Evolutionary conservation across 78 protist species (phyloP).

Genomic region (Cavenderia fasciculata): DNA sequence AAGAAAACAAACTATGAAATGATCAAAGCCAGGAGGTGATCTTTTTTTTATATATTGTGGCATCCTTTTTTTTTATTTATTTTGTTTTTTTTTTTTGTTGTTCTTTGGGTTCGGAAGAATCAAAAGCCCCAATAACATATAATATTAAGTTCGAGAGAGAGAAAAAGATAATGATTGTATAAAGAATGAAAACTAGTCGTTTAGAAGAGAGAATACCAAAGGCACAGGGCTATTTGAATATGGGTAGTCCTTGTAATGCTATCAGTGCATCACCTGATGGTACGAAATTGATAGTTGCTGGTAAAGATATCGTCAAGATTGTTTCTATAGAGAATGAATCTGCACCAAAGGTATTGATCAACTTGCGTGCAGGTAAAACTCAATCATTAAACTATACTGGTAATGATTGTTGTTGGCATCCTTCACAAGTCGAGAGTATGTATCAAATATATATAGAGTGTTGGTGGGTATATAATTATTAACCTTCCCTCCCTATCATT

Average conservation of each 20-base stretch:
- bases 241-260: constrained; percentile 57
- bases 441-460: constrained; percentile 4
- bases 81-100: too few relatives aligned
- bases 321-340: constrained; percentile 18
- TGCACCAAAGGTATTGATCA: constrained; percentile 27
- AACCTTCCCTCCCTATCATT: neutral
- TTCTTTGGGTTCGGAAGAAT: too few relatives aligned
- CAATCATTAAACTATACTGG: constrained; percentile 76
- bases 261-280: constrained; percentile 57
- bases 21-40: too few relatives aligned
- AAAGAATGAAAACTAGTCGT: too few relatives aligned
- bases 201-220: constrained; percentile 43
- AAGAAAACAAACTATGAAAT: too few relatives aligned
- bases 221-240: constrained; percentile 36
- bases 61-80: too few relatives aligned
- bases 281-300: constrained; percentile 53
- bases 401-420: constrained; percentile 80
- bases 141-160: too few relatives aligned
- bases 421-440: constrained; percentile 57
- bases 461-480: neutral
- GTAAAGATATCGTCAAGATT: constrained; percentile 74
- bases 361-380: constrained; percentile 68
- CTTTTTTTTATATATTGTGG: too few relatives aligned
- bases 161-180: too few relatives aligned
- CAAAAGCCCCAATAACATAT: too few relatives aligned